Evolutionary conservation across 805 yeast genomes (phyloP).

Genomic region (Lipomyces chichibuensis): DNA sequence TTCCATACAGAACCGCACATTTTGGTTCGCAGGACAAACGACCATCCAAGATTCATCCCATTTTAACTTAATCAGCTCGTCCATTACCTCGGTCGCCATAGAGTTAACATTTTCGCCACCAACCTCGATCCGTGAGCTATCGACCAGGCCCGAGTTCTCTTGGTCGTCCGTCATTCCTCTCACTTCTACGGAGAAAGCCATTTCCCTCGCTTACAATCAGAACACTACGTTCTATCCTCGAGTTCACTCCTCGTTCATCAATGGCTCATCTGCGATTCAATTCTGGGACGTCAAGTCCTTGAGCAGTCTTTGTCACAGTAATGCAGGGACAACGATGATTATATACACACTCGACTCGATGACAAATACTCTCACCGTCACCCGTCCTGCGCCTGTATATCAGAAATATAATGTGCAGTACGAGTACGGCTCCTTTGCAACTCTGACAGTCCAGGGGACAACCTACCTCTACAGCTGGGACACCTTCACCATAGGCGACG

Average conservation of each 20-base stretch:
- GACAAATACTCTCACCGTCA: slow-evolving; percentile 10
- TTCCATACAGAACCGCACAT: slow-evolving; percentile 16
- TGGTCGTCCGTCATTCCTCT: slow-evolving; percentile 4
- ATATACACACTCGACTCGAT: slow-evolving; percentile 8
- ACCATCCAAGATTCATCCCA: neutral
- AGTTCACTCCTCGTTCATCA: slow-evolving; percentile 4
- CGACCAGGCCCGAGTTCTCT: neutral
- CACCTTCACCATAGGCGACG: neutral
- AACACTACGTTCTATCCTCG: slow-evolving; percentile 2
- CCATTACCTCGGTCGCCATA: neutral
- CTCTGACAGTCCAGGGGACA: slow-evolving; percentile 7
- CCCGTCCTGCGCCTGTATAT: slow-evolving; percentile 15
- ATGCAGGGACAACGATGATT: slow-evolving; percentile 7
- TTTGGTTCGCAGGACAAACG: slow-evolving; percentile 19
- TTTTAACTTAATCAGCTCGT: no score
- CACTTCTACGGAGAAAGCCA: slow-evolving; percentile 12
- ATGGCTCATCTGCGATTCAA: slow-evolving; percentile 14
- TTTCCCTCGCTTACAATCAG: neutral
- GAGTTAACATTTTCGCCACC: slow-evolving; percentile 6
- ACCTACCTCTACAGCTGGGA: slow-evolving; percentile 16
- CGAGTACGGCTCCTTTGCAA: slow-evolving; percentile 14
- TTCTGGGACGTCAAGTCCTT: slow-evolving; percentile 20
- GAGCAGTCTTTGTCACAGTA: neutral
- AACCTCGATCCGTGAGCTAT: slow-evolving; percentile 2
- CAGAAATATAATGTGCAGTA: neutral